Evolutionary conservation across 441 rosid genomes (phyloP), one percentile per base, ranked within the genome.

Genomic region (Raphanus hybrid): DNA sequence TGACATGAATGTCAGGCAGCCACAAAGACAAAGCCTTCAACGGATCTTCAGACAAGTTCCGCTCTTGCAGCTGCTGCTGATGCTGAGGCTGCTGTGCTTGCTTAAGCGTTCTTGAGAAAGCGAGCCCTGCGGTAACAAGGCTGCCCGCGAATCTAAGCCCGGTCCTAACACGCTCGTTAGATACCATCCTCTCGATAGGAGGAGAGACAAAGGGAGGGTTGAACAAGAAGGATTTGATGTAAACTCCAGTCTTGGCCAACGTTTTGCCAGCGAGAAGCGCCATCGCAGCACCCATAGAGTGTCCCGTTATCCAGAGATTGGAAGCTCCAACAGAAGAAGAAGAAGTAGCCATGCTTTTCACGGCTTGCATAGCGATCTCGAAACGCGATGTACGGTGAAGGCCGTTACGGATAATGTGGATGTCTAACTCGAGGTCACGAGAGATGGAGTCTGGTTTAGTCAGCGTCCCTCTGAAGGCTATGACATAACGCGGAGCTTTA

Each of bases 391-490:
- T 89, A 67, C 64, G 77, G 61, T 92, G 97, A 7, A 90, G 97
- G 8, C 90, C 91, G 64, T 91, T 89, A 39, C 82, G 83, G 41
- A 96, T 86, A 12, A 93, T 73, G 75, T 86, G 90, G 45, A 92
- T 70, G 63, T 91, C 93, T 77, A 93, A 62, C 76, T 85, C 86
- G 3, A 93, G 57, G 81, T 96, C 99, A 45, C 92, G 87, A 0
- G 90, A 81, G 16, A 91, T 61, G 5, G 97, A 89, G 54, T 86
- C 96, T 0, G 84, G 85, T 86, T 93, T 93, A 48, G 89, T 91
- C 57, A 93, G 15, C n/a, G 97, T 96, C 39, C 99, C 99, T 20
- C 98, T 87, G 69, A 96, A 90, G 76, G 94, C 97, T 60, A 96
- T 82, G 8, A 87, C 90, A 34, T 85, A 89, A 27, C 81, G 84